Evolutionary conservation across 352 stramenopile species (phyloP).

Genomic region (Phytophthora sp.): DNA sequence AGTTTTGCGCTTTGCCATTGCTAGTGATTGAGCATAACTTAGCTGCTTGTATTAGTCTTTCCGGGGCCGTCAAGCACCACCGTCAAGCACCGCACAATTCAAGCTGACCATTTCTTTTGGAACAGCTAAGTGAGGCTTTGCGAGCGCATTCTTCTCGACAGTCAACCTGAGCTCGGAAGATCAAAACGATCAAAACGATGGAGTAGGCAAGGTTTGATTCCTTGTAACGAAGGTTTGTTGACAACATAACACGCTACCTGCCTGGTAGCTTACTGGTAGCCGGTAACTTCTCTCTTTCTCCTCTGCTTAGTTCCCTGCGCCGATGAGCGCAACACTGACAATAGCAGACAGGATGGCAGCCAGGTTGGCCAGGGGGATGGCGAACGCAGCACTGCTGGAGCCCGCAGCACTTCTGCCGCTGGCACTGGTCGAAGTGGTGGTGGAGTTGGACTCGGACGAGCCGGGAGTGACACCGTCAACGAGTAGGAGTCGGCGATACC

Average conservation of each 20-base stretch:
- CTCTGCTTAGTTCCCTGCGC: slow-evolving; percentile 24
- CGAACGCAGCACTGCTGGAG: slow-evolving; percentile 10
- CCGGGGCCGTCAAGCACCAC: no score
- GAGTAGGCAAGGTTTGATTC: no score
- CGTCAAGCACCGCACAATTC: no score
- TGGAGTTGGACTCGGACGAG: background rate
- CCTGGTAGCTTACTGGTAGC: slow-evolving; percentile 4
- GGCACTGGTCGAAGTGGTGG: background rate
- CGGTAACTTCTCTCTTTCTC: background rate
- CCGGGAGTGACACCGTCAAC: background rate
- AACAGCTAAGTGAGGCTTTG: no score
- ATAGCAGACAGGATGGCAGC: slow-evolving; percentile 17
- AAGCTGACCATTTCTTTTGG: no score
- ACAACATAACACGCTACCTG: slow-evolving; percentile 14
- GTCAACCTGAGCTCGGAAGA: no score
- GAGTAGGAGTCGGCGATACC: background rate
- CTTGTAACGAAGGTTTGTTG: no score
- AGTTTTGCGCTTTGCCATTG: no score
- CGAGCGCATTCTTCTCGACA: no score
- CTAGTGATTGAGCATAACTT: no score
- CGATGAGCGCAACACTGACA: slow-evolving; percentile 20
- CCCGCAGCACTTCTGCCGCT: slow-evolving; percentile 21
- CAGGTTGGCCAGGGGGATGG: slow-evolving; percentile 14
- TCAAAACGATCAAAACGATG: no score
- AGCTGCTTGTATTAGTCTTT: no score